Evolutionary conservation across 2,329 filamentous ascomycete genomes (phyloP), one percentile per base, ranked within the genome.

Genomic region (Phyllosticta citrichinensis): DNA sequence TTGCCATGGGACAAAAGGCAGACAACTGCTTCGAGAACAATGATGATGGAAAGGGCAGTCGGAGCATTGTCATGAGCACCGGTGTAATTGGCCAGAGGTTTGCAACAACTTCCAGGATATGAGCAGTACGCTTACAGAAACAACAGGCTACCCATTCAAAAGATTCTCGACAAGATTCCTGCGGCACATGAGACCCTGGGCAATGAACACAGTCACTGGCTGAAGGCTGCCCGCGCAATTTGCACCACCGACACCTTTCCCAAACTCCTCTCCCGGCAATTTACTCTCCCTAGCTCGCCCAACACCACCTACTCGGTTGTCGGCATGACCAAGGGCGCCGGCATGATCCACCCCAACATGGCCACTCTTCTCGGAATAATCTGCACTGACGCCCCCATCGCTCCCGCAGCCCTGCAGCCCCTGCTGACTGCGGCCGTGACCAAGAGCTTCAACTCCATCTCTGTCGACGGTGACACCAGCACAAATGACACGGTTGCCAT

Each of bases 311-410:
- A 96, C 77, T 82, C 83, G 67, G 87, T 99, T 56, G 91, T 90
- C 12, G 94, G 94, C 67, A 95, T 96, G 85, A 96, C 93, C 69
- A 99, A 99, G 79, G 94, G 94, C 62, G 94, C 94, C 5, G 94
- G 94, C 70, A 99, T 99, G 94, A 96, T 99, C 73, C 92, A 97
- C 71, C 94, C 94, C 55, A 97, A 99, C 79, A 96, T 99, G 92
- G 94, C 91, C 30, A 99, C 94, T 0, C 83, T 97, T 35, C 85
- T 99, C 40, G 91, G 90, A 59, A 88, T 97, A 63, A 83, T 97
- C 69, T 91, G 90, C 69, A 99, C 94, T 14, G 94, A 99, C 68
- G 93, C 88, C 0, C 88, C 91, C 30, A 83, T 97, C 68, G 81
- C 85, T 0, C 80, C 88, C 3, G 71, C 75, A 0, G 81, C 87